Evolutionary conservation across 352 stramenopile species (phyloP).

Genomic region (Phytophthora constricta): DNA sequence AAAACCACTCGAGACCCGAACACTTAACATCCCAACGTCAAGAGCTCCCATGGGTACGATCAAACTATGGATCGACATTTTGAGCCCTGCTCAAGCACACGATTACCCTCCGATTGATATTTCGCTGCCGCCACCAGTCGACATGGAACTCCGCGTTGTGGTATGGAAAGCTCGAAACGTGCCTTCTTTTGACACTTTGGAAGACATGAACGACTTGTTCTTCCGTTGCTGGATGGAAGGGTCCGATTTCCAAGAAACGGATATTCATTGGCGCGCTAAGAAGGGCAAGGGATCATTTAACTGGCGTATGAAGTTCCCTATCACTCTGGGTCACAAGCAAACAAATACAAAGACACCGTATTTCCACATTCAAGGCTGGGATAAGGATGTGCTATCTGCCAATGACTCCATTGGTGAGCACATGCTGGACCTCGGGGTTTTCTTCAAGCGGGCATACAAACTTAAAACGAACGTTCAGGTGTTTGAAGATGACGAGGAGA

Average conservation of each 20-base stretch:
- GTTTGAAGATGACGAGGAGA: conserved; percentile 85
- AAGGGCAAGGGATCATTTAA: conserved; percentile 95
- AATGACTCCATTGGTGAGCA: conserved; percentile 93
- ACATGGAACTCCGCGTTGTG: conserved; percentile 93
- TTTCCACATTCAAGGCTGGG: conserved; percentile 94
- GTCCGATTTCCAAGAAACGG: conserved; percentile 83
- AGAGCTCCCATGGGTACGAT: conserved; percentile 85
- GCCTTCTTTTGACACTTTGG: conserved; percentile 79
- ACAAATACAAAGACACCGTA: conserved; percentile 92
- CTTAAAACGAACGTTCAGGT: conserved; percentile 75
- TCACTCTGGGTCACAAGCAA: conserved; percentile 87
- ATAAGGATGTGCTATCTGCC: conserved; percentile 93
- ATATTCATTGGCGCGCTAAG: conserved; percentile 95
- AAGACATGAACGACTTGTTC: conserved; percentile 95
- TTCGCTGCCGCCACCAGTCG: conserved; percentile 74
- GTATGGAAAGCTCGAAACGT: conserved; percentile 94
- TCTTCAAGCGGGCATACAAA: conserved; percentile 87
- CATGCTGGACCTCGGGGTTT: conserved; percentile 75
- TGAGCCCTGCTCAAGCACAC: conserved; percentile 75
- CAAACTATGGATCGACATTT: conserved; percentile 93
- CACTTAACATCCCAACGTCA: conserved; percentile 87
- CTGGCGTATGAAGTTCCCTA: conserved; percentile 94
- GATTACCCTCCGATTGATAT: conserved; percentile 89
- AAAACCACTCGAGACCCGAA: conserved; percentile 85
- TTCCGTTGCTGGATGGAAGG: conserved; percentile 91